Base-by-base conservation (phyloP, 495 filamentous ascomycete genomes). In the Lasiosphaeris hirsuta region DNA sequence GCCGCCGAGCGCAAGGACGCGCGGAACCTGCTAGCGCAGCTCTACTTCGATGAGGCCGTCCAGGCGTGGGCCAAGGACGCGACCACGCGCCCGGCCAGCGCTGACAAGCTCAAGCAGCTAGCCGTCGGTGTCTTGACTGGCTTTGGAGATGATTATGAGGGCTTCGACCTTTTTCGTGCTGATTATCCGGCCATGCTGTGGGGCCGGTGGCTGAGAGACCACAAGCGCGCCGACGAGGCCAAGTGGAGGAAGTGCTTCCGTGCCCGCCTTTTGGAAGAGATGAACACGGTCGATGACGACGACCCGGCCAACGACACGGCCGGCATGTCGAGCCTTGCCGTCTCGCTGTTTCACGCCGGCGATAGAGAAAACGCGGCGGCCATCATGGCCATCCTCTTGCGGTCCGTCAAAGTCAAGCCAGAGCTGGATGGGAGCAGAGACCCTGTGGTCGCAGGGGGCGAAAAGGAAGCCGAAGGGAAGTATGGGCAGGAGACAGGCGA, bases 121-220 rank as follows among this genome's bases (percentile, higher is more conserved):
- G 51, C 58, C 11, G 51, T 51, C 36, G 35, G 34, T 10, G 58
- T 45, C 7, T 51, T 44, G 18, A 60, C 58, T 7, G 44, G 51
- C 19, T 51, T 60, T 19, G 17, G 35, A 8, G 58, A 60, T 5
- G 51, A 49, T 19, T 55, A 43, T 19, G 58, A 60, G 10, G 58
- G 58, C 11, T 59, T 60, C 44, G 58, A 55, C 37, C 36, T 60
- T 3, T 55, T 55, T 45, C 42, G 51, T 0, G 11, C 34, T 37
- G 51, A 60, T n/a, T 60, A 60, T 15, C 51, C 51, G 36, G 51
- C 51, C 2, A 55, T 60, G 58, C 15, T 60, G 9, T 60, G 58
- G 58, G 58, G 58, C 13, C 51, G 58, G 1, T 60, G 51, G 58
- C 42, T 54, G 34, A 39, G 58, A 36, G 45, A 49, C 35, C 34